These are phyloP conservation scores for Climacium dendroides DNA, from an alignment of 225 moss, liverwort and hornwort genomes.

Conservation along the genomic window DNA sequence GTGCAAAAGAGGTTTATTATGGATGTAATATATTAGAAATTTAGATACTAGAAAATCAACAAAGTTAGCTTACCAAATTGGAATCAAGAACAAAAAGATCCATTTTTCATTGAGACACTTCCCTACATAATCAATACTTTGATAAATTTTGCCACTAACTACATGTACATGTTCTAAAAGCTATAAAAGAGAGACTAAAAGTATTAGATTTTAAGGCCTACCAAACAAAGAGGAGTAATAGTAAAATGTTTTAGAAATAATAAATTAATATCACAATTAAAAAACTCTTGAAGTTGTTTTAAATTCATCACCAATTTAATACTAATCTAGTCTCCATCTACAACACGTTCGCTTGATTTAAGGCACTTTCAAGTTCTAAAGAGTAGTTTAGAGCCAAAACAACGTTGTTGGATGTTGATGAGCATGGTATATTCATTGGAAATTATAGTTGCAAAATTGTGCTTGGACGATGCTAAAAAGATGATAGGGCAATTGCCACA, in stretches of 20 bases:
- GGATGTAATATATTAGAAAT: background rate
- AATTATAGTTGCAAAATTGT: background rate
- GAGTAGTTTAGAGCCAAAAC: accelerated
- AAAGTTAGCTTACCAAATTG: too few species aligned
- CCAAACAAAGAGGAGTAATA: accelerated
- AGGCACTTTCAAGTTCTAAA: background rate
- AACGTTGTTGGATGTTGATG: background rate
- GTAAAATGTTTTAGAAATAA: background rate
- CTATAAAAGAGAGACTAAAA: background rate
- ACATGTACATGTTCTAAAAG: background rate
- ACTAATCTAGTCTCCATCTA: background rate
- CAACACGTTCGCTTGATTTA: background rate
- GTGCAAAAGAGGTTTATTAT: accelerated
- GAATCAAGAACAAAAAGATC: accelerated
- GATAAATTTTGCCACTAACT: background rate
- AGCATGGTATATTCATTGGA: accelerated
- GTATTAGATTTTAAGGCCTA: accelerated
- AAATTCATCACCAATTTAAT: background rate
- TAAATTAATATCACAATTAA: background rate
- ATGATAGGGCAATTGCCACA: accelerated
- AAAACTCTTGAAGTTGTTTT: background rate
- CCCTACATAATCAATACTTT: background rate
- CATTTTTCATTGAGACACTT: accelerated
- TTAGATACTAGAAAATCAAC: accelerated
- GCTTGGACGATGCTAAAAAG: accelerated